These are phyloP conservation scores for Debaryomyces subglobosus DNA, from an alignment of 1,139 yeast genomes.

Conservation along the genomic window DNA sequence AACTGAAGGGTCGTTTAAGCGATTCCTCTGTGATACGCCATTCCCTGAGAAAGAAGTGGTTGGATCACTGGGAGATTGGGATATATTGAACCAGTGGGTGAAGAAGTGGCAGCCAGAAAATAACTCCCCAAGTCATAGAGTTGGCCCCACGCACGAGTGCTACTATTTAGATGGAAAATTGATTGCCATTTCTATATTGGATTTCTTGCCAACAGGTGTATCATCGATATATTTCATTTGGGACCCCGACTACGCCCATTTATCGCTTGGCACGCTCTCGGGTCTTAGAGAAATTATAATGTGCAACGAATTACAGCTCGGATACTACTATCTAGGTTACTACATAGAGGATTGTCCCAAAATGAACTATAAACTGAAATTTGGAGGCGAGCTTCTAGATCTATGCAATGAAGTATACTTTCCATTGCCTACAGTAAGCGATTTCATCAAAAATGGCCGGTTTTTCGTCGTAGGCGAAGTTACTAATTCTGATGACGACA, in stretches of 20 bases:
- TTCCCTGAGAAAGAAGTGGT: constrained; percentile 34
- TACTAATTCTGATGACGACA: constrained; percentile 8
- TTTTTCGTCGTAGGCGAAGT: constrained; percentile 40
- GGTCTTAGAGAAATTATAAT: constrained; percentile 72
- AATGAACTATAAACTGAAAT: constrained; percentile 80
- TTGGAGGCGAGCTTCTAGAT: constrained; percentile 74
- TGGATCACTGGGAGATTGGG: constrained; percentile 33
- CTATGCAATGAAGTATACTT: constrained; percentile 48
- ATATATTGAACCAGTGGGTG: constrained; percentile 35
- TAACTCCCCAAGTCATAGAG: constrained; percentile 14
- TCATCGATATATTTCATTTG: constrained; percentile 88
- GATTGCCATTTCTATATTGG: constrained; percentile 78
- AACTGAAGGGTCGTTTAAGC: constrained; percentile 48
- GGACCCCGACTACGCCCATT: constrained; percentile 77
- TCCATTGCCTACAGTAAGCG: constrained; percentile 39
- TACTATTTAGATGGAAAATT: constrained; percentile 66
- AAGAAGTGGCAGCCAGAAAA: constrained; percentile 17
- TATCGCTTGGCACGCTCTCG: constrained; percentile 78
- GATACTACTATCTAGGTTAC: constrained; percentile 73
- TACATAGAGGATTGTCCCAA: constrained; percentile 79
- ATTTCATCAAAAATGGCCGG: constrained; percentile 39
- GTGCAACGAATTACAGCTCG: constrained; percentile 41
- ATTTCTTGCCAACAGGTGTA: constrained; percentile 72
- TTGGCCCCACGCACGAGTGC: constrained; percentile 72
- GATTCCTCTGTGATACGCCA: constrained; percentile 76